These are phyloP conservation scores for Eucalyptus curtisii DNA, from an alignment of 345 rosid genomes.

Conservation along the genomic window DNA sequence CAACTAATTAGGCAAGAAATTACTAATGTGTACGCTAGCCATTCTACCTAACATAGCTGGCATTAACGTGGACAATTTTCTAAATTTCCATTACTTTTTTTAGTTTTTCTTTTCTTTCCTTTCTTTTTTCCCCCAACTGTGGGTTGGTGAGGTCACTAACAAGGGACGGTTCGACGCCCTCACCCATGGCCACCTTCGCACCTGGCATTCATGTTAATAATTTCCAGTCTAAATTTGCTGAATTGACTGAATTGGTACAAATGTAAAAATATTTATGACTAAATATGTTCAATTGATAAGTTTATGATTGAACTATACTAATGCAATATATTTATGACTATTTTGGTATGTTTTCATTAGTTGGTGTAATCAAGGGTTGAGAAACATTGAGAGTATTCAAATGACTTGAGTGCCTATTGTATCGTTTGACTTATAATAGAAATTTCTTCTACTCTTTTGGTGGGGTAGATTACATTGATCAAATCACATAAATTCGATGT, in stretches of 20 bases:
- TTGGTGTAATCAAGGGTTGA: background rate
- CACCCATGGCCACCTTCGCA: background rate
- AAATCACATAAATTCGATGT: background rate
- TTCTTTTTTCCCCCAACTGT: background rate
- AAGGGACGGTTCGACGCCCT: background rate
- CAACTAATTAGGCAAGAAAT: background rate
- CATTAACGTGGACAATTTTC: too few species aligned
- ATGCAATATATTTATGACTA: background rate
- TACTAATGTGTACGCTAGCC: too few species aligned
- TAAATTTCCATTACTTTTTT: background rate
- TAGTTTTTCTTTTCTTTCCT: too few species aligned
- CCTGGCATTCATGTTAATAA: too few species aligned
- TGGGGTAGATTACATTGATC: background rate
- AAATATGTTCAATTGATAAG: too few species aligned
- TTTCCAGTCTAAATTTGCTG: background rate
- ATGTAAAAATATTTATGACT: too few species aligned
- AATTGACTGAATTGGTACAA: too few species aligned
- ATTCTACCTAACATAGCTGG: fast-evolving
- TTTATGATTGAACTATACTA: too few species aligned
- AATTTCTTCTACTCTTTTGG: background rate
- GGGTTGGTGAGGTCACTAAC: background rate
- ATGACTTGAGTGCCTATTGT: background rate
- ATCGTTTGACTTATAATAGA: background rate
- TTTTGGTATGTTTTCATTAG: too few species aligned
- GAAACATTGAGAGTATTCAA: background rate